Evolutionary conservation across 768 basidiomycete species (phyloP).

Genomic region (Guyanaporus albipodus): DNA sequence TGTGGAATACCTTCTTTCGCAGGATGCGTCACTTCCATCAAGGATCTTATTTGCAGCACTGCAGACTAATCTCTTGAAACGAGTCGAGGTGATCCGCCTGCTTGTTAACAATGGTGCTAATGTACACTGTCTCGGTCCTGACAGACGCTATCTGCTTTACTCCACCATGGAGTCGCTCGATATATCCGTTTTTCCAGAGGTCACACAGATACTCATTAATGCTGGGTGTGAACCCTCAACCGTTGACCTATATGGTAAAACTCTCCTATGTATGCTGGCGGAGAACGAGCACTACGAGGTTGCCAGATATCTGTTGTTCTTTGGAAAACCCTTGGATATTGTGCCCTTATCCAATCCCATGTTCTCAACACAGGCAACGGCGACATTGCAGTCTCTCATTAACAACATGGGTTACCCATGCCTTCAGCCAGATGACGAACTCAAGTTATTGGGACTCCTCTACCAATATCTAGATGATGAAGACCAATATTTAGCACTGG

Average conservation of each 20-base stretch:
- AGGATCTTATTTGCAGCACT: background rate
- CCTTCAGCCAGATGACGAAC: background rate
- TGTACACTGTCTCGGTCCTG: background rate
- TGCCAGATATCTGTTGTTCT: background rate
- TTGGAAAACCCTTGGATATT: background rate
- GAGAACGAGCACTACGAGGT: background rate
- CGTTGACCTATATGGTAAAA: background rate
- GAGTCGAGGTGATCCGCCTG: background rate
- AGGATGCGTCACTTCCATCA: background rate
- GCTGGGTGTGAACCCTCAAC: background rate
- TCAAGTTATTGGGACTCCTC: background rate
- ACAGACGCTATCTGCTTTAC: background rate
- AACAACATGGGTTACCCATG: too few species aligned
- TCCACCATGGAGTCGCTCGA: background rate
- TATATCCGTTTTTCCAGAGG: background rate
- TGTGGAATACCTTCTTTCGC: background rate
- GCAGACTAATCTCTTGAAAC: background rate
- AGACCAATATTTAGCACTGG: background rate
- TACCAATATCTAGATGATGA: background rate
- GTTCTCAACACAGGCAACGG: background rate
- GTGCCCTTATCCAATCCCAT: background rate
- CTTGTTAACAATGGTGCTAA: background rate
- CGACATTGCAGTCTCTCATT: background rate
- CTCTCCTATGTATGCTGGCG: background rate
- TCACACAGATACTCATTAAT: background rate